These are phyloP conservation scores for Diutina mesorugosa DNA, from an alignment of 1,139 yeast genomes.

Conservation along the genomic window DNA sequence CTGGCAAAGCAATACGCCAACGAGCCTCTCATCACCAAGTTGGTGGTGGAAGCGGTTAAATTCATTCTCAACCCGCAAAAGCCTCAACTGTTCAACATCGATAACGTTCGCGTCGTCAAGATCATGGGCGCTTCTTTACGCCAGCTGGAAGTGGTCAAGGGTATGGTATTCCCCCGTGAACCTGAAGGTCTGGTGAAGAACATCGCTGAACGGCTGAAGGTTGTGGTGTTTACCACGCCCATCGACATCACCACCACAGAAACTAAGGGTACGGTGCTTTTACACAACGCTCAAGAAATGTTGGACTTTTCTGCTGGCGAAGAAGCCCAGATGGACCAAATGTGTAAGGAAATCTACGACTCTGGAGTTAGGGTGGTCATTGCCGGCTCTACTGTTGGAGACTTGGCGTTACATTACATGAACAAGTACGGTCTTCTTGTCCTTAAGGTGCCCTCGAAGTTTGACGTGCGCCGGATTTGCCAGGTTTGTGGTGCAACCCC, in stretches of 20 bases:
- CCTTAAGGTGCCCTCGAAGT: conserved; percentile 83
- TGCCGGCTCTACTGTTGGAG: conserved; percentile 92
- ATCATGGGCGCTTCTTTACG: conserved; percentile 83
- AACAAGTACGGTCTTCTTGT: conserved; percentile 79
- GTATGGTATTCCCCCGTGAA: conserved; percentile 96
- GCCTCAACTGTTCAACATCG: conserved; percentile 67
- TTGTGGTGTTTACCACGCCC: conserved; percentile 88
- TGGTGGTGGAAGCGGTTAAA: conserved; percentile 81
- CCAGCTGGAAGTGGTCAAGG: conserved; percentile 73
- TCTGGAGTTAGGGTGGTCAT: conserved; percentile 80
- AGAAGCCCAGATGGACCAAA: conserved; percentile 82
- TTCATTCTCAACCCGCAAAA: conserved; percentile 59
- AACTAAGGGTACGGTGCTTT: conserved; percentile 90
- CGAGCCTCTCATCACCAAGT: conserved; percentile 62
- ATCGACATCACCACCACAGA: conserved; percentile 91
- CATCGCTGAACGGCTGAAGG: conserved; percentile 51
- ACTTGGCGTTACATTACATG: conserved; percentile 82
- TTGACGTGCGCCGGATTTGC: conserved; percentile 85
- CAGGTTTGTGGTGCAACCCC: conserved; percentile 98
- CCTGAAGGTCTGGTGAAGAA: conserved; percentile 84
- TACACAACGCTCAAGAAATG: conserved; percentile 96
- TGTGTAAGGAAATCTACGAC: conserved; percentile 72
- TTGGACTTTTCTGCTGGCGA: conserved; percentile 92
- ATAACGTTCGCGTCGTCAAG: conserved; percentile 87
- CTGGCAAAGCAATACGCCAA: conserved; percentile 90